phyloP scores from a whole-genome alignment of 2,329 filamentous ascomycete genomes.

The Diaporthe destruens region DNA sequence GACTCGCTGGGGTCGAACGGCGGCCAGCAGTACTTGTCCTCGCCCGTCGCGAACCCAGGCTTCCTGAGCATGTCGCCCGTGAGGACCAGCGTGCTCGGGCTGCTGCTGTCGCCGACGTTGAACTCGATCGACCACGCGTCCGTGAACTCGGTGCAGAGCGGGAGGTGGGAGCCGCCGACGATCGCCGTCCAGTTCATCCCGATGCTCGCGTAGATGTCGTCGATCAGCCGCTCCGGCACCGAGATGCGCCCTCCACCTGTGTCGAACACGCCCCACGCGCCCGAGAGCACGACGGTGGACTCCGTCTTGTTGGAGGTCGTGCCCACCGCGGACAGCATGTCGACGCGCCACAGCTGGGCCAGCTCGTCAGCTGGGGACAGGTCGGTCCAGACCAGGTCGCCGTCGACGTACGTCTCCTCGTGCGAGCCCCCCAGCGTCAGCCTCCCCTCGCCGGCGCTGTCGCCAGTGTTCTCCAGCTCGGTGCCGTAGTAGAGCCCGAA shows the following conservation, averaged over 20 bases:
- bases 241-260: conserved; percentile 49
- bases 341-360: conserved; percentile 52
- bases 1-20: conserved; percentile 48
- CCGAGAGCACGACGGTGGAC: neutral
- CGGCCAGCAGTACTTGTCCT: conserved; percentile 53
- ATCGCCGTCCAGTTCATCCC: conserved; percentile 53
- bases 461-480: conserved; percentile 40
- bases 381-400: conserved; percentile 39
- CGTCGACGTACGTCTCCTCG: conserved; percentile 49
- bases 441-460: conserved; percentile 45
- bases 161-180: conserved; percentile 46
- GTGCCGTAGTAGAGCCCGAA: conserved; percentile 51
- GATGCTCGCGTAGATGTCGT: conserved; percentile 50
- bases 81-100: conserved; percentile 45
- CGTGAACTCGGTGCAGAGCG: conserved; percentile 54
- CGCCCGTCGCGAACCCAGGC: conserved; percentile 50
- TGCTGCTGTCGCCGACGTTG: conserved; percentile 42
- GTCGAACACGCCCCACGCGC: conserved; percentile 48
- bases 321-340: conserved; percentile 43
- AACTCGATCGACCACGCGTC: conserved; percentile 51
- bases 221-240: conserved; percentile 46
- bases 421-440: conserved; percentile 52
- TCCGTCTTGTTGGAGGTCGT: conserved; percentile 24
- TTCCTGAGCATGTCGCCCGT: conserved; percentile 50
- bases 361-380: conserved; percentile 43